phyloP scores from a whole-genome alignment of 2,329 filamentous ascomycete species.

The Zymoseptoria ardabiliae region DNA sequence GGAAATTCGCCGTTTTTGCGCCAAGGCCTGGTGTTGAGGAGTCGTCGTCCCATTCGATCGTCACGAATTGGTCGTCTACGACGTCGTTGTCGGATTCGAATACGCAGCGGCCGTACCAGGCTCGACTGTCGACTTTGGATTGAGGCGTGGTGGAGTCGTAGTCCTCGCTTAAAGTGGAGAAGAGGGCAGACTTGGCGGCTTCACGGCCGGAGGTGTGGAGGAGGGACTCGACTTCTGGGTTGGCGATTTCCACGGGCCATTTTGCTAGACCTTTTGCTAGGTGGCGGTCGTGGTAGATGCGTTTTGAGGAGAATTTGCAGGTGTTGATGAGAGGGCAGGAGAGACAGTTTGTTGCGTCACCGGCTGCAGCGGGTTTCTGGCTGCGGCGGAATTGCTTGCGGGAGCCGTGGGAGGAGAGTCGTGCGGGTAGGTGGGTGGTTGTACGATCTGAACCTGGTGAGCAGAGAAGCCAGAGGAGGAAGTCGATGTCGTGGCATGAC shows the following conservation, averaged over 20 bases:
- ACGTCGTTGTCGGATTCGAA: slow-evolving; percentile 92
- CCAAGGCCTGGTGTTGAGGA: slow-evolving; percentile 32
- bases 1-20: slow-evolving; percentile 80
- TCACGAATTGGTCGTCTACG: slow-evolving; percentile 85
- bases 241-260: slow-evolving; percentile 87
- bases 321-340: slow-evolving; percentile 65
- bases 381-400: slow-evolving; percentile 69
- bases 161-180: slow-evolving; percentile 45
- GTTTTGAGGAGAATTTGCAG: slow-evolving; percentile 80
- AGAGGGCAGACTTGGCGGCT: slow-evolving; percentile 46
- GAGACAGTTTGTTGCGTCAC: slow-evolving; percentile 76
- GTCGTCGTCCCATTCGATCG: slow-evolving; percentile 79
- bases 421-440: slow-evolving; percentile 59
- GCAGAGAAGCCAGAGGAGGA: slow-evolving; percentile 83
- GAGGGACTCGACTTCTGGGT: slow-evolving; percentile 82
- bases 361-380: slow-evolving; percentile 69
- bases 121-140: slow-evolving; percentile 42
- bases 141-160: slow-evolving; percentile 47
- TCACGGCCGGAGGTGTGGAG: slow-evolving; percentile 39
- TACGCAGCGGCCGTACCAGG: slow-evolving; percentile 90
- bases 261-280: slow-evolving; percentile 59
- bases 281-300: slow-evolving; percentile 67
- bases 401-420: slow-evolving; percentile 65
- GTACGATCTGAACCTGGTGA: slow-evolving; percentile 50
- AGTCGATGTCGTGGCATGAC: slow-evolving; percentile 92